These are phyloP conservation scores for Adansonia gregorii DNA, from an alignment of 441 rosid genomes.

Conservation along the genomic window DNA sequence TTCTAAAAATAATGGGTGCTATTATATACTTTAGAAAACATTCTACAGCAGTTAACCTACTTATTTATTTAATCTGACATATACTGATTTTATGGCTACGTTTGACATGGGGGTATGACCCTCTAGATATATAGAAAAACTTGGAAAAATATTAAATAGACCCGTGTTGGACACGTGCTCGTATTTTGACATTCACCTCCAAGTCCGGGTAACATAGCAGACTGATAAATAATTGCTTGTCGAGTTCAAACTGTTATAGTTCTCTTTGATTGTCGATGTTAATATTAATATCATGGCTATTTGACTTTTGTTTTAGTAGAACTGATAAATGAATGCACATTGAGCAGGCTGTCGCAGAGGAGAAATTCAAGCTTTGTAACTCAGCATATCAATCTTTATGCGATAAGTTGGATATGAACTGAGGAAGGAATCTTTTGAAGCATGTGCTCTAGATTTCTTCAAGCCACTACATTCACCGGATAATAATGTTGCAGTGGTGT, in stretches of 20 bases:
- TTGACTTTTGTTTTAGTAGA: neutral
- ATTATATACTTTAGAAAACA: neutral
- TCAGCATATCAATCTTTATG: conserved; percentile 86
- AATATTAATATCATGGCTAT: neutral
- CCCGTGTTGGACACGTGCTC: neutral
- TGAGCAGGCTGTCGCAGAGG: conserved; percentile 81
- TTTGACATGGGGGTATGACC: neutral
- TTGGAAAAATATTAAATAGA: neutral
- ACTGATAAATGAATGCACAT: conserved; percentile 1
- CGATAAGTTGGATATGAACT: conserved; percentile 61
- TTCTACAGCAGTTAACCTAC: neutral
- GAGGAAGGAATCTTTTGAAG: conserved; percentile 28
- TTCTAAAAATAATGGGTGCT: neutral
- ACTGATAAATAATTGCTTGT: neutral
- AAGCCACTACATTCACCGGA: neutral
- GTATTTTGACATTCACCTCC: neutral
- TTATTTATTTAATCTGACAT: neutral
- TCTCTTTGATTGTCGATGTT: neutral
- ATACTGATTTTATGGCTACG: neutral
- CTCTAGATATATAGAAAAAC: neutral
- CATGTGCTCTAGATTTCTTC: neutral
- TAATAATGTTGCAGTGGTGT: neutral
- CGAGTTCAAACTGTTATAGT: neutral
- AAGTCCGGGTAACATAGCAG: neutral
- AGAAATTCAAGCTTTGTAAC: conserved; percentile 91